Conservation (phyloP, 1,139 yeast species). For the Pichia terricola region DNA sequence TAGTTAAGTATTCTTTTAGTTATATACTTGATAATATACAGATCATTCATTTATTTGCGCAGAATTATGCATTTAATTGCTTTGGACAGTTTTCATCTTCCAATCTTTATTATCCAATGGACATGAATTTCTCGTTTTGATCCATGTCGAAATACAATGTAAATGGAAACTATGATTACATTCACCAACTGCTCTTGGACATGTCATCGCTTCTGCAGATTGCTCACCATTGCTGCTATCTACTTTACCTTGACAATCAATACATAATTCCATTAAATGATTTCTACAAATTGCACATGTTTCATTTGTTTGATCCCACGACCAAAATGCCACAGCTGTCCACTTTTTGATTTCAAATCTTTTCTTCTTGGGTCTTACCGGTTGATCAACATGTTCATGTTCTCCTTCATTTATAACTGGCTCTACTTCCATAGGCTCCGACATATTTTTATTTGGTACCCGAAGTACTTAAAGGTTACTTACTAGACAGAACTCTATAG, state of each 20-base stretch:
- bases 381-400: neutral
- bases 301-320: conserved; percentile 88
- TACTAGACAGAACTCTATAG: too few species aligned
- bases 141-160: conserved; percentile 95
- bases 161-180: conserved; percentile 93
- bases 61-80: too few species aligned
- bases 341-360: conserved; percentile 73
- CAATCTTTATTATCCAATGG: conserved; percentile 95
- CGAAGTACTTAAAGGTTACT: too few species aligned
- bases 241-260: conserved; percentile 51
- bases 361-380: conserved; percentile 29
- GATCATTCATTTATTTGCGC: too few species aligned
- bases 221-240: conserved; percentile 16
- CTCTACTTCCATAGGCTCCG: neutral
- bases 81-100: conserved; percentile 46
- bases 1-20: too few species aligned
- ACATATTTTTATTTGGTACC: neutral
- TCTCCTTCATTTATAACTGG: neutral
- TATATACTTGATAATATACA: too few species aligned
- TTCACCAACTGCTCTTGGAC: conserved; percentile 95
- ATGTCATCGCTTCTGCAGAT: conserved; percentile 52
- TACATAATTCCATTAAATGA: conserved; percentile 97
- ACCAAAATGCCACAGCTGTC: conserved; percentile 99
- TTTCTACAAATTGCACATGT: conserved; percentile 98
- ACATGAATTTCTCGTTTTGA: conserved; percentile 93